Percentiles rank a stretch among this genome's conserved stretches.
phyloP scores from a whole-genome alignment of 2,329 filamentous ascomycete species.

The Sporothrix protearum region DNA sequence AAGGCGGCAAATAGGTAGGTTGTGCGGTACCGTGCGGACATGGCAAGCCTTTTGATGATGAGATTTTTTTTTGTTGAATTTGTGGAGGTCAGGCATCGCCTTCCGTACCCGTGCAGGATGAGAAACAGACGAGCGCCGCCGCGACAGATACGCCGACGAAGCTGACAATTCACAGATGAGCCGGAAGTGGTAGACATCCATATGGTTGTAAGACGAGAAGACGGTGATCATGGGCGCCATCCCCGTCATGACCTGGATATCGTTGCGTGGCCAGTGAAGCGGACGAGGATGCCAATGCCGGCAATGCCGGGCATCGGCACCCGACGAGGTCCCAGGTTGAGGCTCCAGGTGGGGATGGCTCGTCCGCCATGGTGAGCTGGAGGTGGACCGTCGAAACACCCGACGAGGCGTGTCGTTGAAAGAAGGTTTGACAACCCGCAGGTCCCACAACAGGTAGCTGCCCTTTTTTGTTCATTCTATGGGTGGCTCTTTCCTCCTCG shows the following conservation, averaged over 20 bases:
- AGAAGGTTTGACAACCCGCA: neutral
- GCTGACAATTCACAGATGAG: constrained; percentile 37
- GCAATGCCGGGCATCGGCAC: constrained; percentile 35
- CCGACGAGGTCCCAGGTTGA: constrained; percentile 31
- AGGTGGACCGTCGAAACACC: neutral
- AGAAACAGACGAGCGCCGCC: constrained; percentile 36
- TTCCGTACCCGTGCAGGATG: constrained; percentile 20
- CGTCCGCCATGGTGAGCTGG: neutral
- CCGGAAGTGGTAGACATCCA: constrained; percentile 36
- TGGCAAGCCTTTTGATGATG: neutral
- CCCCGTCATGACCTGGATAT: constrained; percentile 34
- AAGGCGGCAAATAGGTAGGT: constrained; percentile 32
- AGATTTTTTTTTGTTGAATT: constrained; percentile 17
- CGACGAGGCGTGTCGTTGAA: neutral
- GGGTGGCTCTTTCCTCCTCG: neutral
- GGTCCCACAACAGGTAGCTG: neutral
- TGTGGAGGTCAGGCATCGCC: neutral
- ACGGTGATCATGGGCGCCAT: constrained; percentile 35
- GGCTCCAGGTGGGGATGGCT: no score
- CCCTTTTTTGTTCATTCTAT: neutral
- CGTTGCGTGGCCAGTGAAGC: constrained; percentile 29
- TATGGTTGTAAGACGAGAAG: constrained; percentile 30
- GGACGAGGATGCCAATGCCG: constrained; percentile 34
- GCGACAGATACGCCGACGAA: constrained; percentile 36
- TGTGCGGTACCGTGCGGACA: constrained; percentile 31